phyloP scores from a whole-genome alignment of 345 rosid species.

The Capsella bursapastoris region DNA sequence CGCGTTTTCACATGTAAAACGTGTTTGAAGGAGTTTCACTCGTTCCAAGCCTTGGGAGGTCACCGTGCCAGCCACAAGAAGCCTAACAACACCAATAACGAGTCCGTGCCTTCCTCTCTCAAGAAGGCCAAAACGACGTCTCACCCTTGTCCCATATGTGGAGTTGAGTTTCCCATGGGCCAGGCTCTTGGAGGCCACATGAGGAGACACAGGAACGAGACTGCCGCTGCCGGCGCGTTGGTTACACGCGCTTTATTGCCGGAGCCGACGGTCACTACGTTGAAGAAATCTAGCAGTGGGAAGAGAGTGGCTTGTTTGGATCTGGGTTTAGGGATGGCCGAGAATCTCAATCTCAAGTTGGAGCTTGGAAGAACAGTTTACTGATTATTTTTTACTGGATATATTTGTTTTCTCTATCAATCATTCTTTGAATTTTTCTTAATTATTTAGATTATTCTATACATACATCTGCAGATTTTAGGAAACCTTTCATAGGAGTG shows the following conservation, averaged over 20 bases:
- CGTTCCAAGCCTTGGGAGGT: slow-evolving; percentile 95
- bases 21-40: slow-evolving; percentile 67
- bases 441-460: slow-evolving; percentile 20
- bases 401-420: slow-evolving; percentile 15
- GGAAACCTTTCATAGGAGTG: slow-evolving; percentile 28
- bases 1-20: slow-evolving; percentile 83
- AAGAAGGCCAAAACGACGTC: slow-evolving; percentile 52
- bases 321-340: slow-evolving; percentile 40
- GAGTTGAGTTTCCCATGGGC: slow-evolving; percentile 81
- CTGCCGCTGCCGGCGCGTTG: slow-evolving; percentile 27
- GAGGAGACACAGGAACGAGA: slow-evolving; percentile 72
- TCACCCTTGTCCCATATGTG: slow-evolving; percentile 90
- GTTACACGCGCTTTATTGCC: slow-evolving; percentile 51
- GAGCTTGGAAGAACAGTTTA: slow-evolving; percentile 50
- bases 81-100: slow-evolving; percentile 46
- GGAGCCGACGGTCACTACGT: slow-evolving; percentile 43
- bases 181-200: slow-evolving; percentile 97
- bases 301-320: slow-evolving; percentile 46
- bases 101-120: slow-evolving; percentile 25
- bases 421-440: slow-evolving; percentile 35
- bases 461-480: slow-evolving; percentile 30
- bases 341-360: slow-evolving; percentile 42
- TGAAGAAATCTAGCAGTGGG: slow-evolving; percentile 61
- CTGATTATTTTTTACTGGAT: slow-evolving; percentile 20
- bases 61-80: slow-evolving; percentile 97